A percentile compares a stretch with the other conserved stretches of the same genome.
Evolutionary conservation across 148 eudicot genomes (phyloP).

Genomic region (Polygonum maritimum): DNA sequence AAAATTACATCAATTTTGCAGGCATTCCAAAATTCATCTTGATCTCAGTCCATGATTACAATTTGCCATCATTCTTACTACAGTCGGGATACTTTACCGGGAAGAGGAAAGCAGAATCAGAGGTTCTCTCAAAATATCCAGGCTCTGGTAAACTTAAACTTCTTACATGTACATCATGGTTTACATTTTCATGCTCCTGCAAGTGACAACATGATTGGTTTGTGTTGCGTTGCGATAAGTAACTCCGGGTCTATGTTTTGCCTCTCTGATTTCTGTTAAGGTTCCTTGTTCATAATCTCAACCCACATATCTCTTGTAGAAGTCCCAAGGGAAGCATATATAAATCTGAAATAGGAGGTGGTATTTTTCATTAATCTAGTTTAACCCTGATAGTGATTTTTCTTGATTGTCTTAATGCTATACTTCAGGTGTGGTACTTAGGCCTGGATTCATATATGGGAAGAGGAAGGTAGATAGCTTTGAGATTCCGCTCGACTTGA

Average conservation of each 20-base stretch:
- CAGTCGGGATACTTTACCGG: conserved; percentile 78
- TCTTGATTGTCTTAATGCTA: background rate
- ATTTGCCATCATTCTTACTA: conserved; percentile 81
- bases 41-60: conserved; percentile 95
- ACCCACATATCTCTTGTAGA: background rate
- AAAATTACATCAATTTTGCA: conserved; percentile 17
- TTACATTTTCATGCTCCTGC: background rate
- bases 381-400: background rate
- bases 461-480: conserved; percentile 82
- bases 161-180: background rate
- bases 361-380: background rate
- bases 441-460: conserved; percentile 91
- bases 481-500: conserved; percentile 79
- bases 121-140: conserved; percentile 86
- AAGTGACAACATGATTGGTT: background rate
- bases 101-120: conserved; percentile 95
- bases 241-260: background rate
- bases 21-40: conserved; percentile 89
- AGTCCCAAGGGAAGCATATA: background rate
- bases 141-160: conserved; percentile 41
- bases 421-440: conserved; percentile 65
- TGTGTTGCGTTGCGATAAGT: background rate
- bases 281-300: background rate
- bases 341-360: background rate
- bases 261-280: background rate